A percentile compares a stretch with the other conserved stretches of the same genome.
Conservation (phyloP, 2,329 filamentous ascomycete species). For the Stenocarpella maydis region DNA sequence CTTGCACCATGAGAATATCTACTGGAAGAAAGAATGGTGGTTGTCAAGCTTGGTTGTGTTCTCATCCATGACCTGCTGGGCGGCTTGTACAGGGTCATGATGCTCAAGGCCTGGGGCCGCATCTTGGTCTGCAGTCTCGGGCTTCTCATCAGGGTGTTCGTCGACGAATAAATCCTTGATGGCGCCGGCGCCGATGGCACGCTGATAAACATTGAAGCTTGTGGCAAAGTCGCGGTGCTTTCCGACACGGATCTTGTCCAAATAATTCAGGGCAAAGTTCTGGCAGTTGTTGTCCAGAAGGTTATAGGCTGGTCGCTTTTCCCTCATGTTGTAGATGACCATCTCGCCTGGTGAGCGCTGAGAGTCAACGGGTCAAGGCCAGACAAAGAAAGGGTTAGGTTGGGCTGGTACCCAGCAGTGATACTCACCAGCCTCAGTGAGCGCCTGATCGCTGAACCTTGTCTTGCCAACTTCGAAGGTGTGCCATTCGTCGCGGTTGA, state of each 20-base stretch:
- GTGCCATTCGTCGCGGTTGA: constrained; percentile 57
- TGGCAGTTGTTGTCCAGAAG: constrained; percentile 69
- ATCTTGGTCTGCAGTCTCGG: constrained; percentile 38
- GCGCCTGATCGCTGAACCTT: constrained; percentile 62
- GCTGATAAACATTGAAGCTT: constrained; percentile 61
- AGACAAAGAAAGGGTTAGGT: no score
- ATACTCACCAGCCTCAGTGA: constrained; percentile 55
- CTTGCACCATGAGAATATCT: neutral
- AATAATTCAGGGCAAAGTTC: constrained; percentile 60
- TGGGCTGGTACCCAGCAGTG: neutral
- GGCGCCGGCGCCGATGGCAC: constrained; percentile 56
- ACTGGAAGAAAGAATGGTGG: constrained; percentile 41
- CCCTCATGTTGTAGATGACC: constrained; percentile 60
- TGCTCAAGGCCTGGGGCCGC: constrained; percentile 37
- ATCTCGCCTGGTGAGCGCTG: constrained; percentile 52
- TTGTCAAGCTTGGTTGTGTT: constrained; percentile 61
- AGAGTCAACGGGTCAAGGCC: neutral
- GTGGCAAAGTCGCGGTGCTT: constrained; percentile 61
- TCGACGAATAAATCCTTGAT: constrained; percentile 60
- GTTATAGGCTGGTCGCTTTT: constrained; percentile 60
- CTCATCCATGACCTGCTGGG: constrained; percentile 62
- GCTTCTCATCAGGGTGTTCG: constrained; percentile 43
- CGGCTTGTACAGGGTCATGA: constrained; percentile 55
- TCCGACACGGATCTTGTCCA: constrained; percentile 63
- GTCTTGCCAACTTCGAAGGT: constrained; percentile 62